These are phyloP conservation scores for Yamadazyma sp. DNA, from an alignment of 805 yeast species.

Conservation along the genomic window DNA sequence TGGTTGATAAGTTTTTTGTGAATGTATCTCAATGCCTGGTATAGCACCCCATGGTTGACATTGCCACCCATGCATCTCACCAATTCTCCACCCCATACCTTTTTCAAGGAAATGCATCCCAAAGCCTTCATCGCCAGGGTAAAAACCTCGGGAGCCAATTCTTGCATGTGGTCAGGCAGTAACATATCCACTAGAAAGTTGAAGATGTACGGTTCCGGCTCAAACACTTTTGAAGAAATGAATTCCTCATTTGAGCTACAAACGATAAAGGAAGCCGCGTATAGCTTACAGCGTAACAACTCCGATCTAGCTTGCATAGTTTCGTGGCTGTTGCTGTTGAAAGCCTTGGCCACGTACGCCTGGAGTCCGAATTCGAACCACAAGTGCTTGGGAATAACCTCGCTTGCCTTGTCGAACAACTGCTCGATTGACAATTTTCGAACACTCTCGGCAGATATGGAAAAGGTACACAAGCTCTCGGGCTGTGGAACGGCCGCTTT, in stretches of 20 bases:
- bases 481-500: neutral
- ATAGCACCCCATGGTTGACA: conserved; percentile 79
- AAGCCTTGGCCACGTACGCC: conserved; percentile 70
- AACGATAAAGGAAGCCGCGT: conserved; percentile 64
- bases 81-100: conserved; percentile 73
- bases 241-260: conserved; percentile 56
- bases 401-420: conserved; percentile 60
- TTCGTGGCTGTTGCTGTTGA: conserved; percentile 55
- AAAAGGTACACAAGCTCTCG: conserved; percentile 54
- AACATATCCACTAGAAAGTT: conserved; percentile 69
- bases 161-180: conserved; percentile 55
- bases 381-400: conserved; percentile 56
- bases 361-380: conserved; percentile 64
- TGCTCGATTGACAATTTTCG: conserved; percentile 56
- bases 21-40: conserved; percentile 68
- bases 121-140: conserved; percentile 64
- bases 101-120: conserved; percentile 65
- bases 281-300: conserved; percentile 62
- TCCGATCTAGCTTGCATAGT: conserved; percentile 55
- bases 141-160: conserved; percentile 52
- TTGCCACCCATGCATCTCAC: conserved; percentile 80
- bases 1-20: conserved; percentile 48
- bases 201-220: conserved; percentile 67
- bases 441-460: conserved; percentile 56
- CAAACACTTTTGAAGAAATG: conserved; percentile 65